phyloP scores from a whole-genome alignment of 169 alveolate genomes.

The Blepharisma undulans region DNA sequence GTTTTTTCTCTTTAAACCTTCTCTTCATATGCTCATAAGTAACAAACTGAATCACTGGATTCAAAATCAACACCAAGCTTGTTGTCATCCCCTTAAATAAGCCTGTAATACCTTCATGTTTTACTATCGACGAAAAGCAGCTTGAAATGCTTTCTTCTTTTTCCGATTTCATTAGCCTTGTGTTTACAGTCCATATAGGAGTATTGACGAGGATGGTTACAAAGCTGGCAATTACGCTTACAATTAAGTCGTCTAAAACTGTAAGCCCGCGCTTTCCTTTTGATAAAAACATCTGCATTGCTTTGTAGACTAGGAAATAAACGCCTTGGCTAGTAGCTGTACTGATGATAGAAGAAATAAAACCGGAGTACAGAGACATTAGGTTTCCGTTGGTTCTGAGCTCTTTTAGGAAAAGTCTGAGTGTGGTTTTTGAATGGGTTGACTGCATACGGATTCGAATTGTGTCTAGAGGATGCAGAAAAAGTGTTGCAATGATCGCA shows the following conservation, averaged over 20 bases:
- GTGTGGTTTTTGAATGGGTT: not conserved
- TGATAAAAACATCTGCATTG: not conserved
- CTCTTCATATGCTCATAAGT: constrained; percentile 12
- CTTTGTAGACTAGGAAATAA: constrained; percentile 20
- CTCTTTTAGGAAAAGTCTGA: not conserved
- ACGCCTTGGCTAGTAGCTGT: not conserved
- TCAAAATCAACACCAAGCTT: not conserved
- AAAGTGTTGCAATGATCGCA: not conserved
- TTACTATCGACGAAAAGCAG: not conserved
- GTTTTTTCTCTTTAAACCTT: not conserved
- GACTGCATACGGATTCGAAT: constrained; percentile 4
- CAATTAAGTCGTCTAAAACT: not conserved
- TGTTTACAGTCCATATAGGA: constrained; percentile 28
- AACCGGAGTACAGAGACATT: constrained; percentile 24
- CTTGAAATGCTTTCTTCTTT: not conserved
- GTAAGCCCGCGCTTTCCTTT: not conserved
- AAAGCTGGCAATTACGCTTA: not conserved
- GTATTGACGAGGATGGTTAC: not conserved
- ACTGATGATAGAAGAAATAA: not conserved
- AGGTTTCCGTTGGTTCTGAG: not conserved
- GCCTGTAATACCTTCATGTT: constrained; percentile 18
- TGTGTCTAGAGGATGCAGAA: constrained; percentile 26
- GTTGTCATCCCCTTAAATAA: constrained; percentile 5
- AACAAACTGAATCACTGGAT: constrained; percentile 36
- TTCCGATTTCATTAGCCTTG: constrained; percentile 15